A percentile compares a stretch with the other conserved stretches of the same genome.
phyloP scores from a whole-genome alignment of 2,329 filamentous ascomycete species.

The Alternaria brassicicola region DNA sequence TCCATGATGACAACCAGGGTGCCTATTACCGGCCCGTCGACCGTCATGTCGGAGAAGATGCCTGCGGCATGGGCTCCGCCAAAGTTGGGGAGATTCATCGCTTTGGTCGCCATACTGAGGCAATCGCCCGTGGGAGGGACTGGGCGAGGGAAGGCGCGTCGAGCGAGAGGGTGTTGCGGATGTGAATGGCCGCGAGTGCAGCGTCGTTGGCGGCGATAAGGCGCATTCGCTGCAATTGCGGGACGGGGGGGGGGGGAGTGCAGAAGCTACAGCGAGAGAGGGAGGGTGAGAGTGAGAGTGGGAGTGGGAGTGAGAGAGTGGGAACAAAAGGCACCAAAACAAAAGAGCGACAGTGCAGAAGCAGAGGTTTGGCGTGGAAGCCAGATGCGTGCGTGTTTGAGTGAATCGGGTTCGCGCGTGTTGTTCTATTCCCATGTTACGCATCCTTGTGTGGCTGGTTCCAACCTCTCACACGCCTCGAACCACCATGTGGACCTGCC shows the following conservation, averaged over 20 bases:
- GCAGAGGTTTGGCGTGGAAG: constrained; percentile 12
- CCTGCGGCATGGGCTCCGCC: constrained; percentile 81
- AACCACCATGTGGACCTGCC: constrained; percentile 7
- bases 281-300: background rate
- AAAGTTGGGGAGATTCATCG: constrained; percentile 36
- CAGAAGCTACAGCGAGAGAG: background rate
- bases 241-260: background rate
- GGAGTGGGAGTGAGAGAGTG: background rate
- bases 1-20: constrained; percentile 92
- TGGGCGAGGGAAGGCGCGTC: constrained; percentile 9
- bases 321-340: constrained; percentile 8
- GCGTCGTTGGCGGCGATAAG: constrained; percentile 16
- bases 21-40: constrained; percentile 91
- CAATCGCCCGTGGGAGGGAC: background rate
- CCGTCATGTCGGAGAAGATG: constrained; percentile 91
- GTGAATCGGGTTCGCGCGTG: constrained; percentile 3
- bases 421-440: constrained; percentile 20
- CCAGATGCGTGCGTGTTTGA: constrained; percentile 7
- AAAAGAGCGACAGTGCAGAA: constrained; percentile 27
- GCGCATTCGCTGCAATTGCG: constrained; percentile 34
- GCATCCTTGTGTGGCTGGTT: constrained; percentile 27
- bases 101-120: constrained; percentile 46
- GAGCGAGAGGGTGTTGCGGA: constrained; percentile 1
- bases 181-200: constrained; percentile 21
- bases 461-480: constrained; percentile 22